phyloP scores from a whole-genome alignment of 768 basidiomycete species.

The Aureoboletus auriporus region DNA sequence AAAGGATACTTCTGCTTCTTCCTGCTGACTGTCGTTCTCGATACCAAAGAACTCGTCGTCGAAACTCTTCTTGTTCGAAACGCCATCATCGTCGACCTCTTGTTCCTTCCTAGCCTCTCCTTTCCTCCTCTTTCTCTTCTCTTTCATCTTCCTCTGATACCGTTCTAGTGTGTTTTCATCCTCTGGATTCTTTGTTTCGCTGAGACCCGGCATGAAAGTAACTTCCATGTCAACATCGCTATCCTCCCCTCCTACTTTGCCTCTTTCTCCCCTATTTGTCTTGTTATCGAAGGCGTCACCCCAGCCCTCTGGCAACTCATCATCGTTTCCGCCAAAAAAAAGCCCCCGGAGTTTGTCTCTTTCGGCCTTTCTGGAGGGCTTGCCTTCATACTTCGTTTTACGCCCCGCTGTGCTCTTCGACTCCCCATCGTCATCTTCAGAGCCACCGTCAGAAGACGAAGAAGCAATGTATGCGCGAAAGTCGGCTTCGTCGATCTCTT shows the following conservation, averaged over 20 bases:
- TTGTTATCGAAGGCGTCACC: slow-evolving; percentile 37
- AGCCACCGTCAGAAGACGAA: slow-evolving; percentile 59
- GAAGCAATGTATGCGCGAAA: slow-evolving; percentile 78
- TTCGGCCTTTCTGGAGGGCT: slow-evolving; percentile 38
- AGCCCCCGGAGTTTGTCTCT: slow-evolving; percentile 75
- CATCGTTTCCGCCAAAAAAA: slow-evolving; percentile 62
- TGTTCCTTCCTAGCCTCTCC: slow-evolving; percentile 49
- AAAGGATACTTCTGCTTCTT: slow-evolving; percentile 25
- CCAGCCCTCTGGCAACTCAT: slow-evolving; percentile 85
- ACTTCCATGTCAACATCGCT: slow-evolving; percentile 86
- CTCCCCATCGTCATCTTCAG: slow-evolving; percentile 26
- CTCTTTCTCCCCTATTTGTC: neutral
- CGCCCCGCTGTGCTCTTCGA: slow-evolving; percentile 1
- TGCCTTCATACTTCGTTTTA: slow-evolving; percentile 14
- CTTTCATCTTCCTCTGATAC: slow-evolving; percentile 87
- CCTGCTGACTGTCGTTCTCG: slow-evolving; percentile 25
- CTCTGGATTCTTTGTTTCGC: slow-evolving; percentile 44
- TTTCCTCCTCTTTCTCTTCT: slow-evolving; percentile 82
- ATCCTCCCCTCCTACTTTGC: slow-evolving; percentile 22
- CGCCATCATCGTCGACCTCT: slow-evolving; percentile 21
- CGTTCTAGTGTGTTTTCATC: slow-evolving; percentile 88
- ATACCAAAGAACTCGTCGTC: slow-evolving; percentile 76
- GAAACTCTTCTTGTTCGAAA: slow-evolving; percentile 5
- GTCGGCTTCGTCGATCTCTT: slow-evolving; percentile 90
- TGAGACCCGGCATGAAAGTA: slow-evolving; percentile 87